Evolutionary conservation across 140 eudicot genomes (phyloP).

Genomic region (Anethum foeniculum): DNA sequence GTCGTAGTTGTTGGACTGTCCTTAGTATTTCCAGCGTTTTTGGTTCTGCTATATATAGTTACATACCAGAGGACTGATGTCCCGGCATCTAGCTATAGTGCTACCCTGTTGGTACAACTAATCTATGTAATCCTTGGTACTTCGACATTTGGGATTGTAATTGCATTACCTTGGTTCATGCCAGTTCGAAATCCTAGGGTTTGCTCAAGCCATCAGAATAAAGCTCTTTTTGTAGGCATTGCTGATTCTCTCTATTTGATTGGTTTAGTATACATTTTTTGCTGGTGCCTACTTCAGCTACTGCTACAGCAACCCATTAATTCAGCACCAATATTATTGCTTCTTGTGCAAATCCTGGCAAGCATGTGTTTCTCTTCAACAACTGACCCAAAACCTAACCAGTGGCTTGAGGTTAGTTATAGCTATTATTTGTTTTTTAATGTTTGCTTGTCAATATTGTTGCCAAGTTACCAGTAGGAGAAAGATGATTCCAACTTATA

Average conservation of each 20-base stretch:
- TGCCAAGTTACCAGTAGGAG: slow-evolving; percentile 10
- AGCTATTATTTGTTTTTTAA: neutral
- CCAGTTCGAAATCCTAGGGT: slow-evolving; percentile 15
- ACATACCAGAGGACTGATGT: slow-evolving; percentile 37
- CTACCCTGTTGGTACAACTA: slow-evolving; percentile 39
- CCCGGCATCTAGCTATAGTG: slow-evolving; percentile 30
- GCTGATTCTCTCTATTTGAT: slow-evolving; percentile 39
- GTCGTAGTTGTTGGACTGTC: slow-evolving; percentile 26
- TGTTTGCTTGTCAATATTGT: neutral
- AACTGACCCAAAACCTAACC: slow-evolving; percentile 38
- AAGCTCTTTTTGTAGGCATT: slow-evolving; percentile 22
- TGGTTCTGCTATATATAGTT: slow-evolving; percentile 41
- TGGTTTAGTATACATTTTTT: slow-evolving; percentile 51
- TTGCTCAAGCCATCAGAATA: slow-evolving; percentile 3
- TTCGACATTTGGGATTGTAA: slow-evolving; percentile 25
- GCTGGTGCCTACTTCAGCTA: slow-evolving; percentile 83
- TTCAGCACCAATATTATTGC: slow-evolving; percentile 48
- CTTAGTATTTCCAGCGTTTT: slow-evolving; percentile 37
- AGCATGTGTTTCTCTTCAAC: slow-evolving; percentile 29
- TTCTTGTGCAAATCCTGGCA: slow-evolving; percentile 61
- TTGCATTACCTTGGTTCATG: slow-evolving; percentile 59
- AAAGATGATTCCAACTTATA: neutral
- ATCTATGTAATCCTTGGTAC: slow-evolving; percentile 41
- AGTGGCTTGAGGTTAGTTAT: slow-evolving; percentile 85
- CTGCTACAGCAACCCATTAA: slow-evolving; percentile 75